Evolutionary conservation across 192 early-diverging fungal species (phyloP), one percentile per base, ranked within the genome.

Genomic region (Entophlyctis luteolus): DNA sequence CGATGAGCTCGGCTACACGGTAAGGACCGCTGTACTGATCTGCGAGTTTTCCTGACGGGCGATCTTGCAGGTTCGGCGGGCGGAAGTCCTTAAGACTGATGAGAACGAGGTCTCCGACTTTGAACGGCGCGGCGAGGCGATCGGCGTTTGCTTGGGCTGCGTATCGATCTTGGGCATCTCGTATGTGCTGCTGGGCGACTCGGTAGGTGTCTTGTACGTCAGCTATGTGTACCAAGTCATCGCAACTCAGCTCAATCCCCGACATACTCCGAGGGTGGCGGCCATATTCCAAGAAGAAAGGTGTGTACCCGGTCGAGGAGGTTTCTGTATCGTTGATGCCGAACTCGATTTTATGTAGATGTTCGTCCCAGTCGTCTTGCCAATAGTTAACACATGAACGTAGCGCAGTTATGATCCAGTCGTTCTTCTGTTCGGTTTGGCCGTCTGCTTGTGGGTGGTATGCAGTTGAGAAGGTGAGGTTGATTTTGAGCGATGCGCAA

Each of bases 251-350:
- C 18, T 18, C 27, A 36, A 59, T 34, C 18, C 39, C 57, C n/a
- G 39, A 18, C 33, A 37, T 10, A 1, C 33, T 39, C 39, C 33
- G n/a, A 39, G 57, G 73, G 28, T 74, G 57, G 3, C 29, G 56
- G 0, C 72, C 62, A 37, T 59, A 20, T 0, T 48, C 48, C 0
- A 62, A 25, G 48, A 38, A 77, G 67, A 75, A 74, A 1, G 73
- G 73, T 22, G 80, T 57, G 18, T n/a, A 32, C 6, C 69, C 57
- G 6, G 65, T 80, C 0, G 67, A 58, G 3, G 63, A 25, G 28
- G 74, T 66, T 18, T 47, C 3, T 1, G 80, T 35, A 58, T 85
- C 76, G 47, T 86, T 88, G 63, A 83, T 85, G 0, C 74, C 67
- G 35, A 82, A 81, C 31, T 85, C 83, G 4, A 72, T 75, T 0